Percentiles rank a stretch among this genome's conserved stretches.
These are phyloP conservation scores for Globisporangium megalacanthum DNA, from an alignment of 352 stramenopile species.

Conservation along the genomic window DNA sequence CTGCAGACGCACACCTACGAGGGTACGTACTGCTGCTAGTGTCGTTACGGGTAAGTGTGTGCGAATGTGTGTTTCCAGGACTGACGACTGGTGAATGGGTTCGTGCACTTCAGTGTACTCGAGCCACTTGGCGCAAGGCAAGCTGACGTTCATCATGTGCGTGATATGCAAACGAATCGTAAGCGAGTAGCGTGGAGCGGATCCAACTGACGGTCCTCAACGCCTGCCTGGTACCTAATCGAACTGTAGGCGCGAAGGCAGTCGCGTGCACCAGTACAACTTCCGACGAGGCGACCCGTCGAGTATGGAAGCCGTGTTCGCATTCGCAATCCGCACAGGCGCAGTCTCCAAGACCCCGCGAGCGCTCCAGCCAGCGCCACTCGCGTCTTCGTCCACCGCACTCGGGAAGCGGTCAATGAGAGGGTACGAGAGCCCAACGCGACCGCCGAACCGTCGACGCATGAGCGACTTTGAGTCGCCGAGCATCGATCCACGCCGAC, in stretches of 20 bases:
- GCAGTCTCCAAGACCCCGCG: slow-evolving; percentile 39
- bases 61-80: not conserved
- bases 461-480: slow-evolving; percentile 25
- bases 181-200: not conserved
- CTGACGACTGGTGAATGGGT: not conserved
- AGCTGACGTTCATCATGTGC: slow-evolving; percentile 60
- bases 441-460: slow-evolving; percentile 17
- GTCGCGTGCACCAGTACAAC: slow-evolving; percentile 62
- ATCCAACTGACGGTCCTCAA: too few species aligned
- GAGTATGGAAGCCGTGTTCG: slow-evolving; percentile 34
- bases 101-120: slow-evolving; percentile 42
- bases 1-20: slow-evolving; percentile 44
- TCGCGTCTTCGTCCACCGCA: not conserved
- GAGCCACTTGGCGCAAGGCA: slow-evolving; percentile 50
- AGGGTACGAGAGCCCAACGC: slow-evolving; percentile 21
- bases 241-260: slow-evolving; percentile 30
- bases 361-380: not conserved
- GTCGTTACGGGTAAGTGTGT: not conserved
- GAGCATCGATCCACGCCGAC: slow-evolving; percentile 12
- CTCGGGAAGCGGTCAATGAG: slow-evolving; percentile 5
- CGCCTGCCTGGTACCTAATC: not conserved
- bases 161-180: slow-evolving; percentile 3
- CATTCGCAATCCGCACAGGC: slow-evolving; percentile 45
- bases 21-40: not conserved
- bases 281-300: slow-evolving; percentile 34